Conservation (phyloP, 228 moss, liverwort and hornwort genomes). For the Sphagnum fallax region DNA sequence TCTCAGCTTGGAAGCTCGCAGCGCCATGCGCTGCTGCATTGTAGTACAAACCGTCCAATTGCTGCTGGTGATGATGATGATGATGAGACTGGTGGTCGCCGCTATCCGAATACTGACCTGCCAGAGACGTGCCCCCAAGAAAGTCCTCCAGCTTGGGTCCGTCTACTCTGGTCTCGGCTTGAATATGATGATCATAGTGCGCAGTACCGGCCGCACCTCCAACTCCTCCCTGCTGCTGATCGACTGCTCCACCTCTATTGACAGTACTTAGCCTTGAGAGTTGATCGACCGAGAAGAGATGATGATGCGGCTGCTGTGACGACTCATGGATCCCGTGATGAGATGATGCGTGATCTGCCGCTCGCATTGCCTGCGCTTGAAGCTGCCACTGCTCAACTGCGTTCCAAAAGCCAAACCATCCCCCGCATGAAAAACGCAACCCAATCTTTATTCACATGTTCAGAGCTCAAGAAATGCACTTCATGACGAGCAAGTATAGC, state of each 20-base stretch:
- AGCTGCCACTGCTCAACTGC: too few species aligned
- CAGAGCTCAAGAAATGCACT: too few species aligned
- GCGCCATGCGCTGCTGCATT: constrained; percentile 13
- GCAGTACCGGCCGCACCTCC: constrained; percentile 5
- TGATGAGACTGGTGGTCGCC: constrained; percentile 51
- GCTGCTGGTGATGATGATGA: too few species aligned
- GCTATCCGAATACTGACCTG: constrained; percentile 85
- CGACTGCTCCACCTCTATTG: constrained; percentile 57
- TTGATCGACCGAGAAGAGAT: constrained; percentile 75
- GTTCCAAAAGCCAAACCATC: too few species aligned
- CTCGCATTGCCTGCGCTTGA: too few species aligned
- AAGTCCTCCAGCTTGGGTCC: constrained; percentile 99
- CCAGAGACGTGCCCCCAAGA: constrained; percentile 87
- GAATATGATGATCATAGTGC: constrained; percentile 63
- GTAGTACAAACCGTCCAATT: constrained; percentile 34
- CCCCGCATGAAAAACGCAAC: too few species aligned
- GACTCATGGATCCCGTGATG: too few species aligned
- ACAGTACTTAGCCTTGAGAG: constrained; percentile 54
- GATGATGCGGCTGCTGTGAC: constrained; percentile 9
- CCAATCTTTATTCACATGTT: too few species aligned
- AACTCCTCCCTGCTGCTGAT: constrained; percentile 16
- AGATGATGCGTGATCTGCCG: too few species aligned
- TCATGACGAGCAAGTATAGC: too few species aligned
- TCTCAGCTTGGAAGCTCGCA: constrained; percentile 19
- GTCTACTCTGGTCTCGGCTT: constrained; percentile 50